Evolutionary conservation across 139 green algal species (phyloP).

Genomic region (Helicosporidium sp.): DNA sequence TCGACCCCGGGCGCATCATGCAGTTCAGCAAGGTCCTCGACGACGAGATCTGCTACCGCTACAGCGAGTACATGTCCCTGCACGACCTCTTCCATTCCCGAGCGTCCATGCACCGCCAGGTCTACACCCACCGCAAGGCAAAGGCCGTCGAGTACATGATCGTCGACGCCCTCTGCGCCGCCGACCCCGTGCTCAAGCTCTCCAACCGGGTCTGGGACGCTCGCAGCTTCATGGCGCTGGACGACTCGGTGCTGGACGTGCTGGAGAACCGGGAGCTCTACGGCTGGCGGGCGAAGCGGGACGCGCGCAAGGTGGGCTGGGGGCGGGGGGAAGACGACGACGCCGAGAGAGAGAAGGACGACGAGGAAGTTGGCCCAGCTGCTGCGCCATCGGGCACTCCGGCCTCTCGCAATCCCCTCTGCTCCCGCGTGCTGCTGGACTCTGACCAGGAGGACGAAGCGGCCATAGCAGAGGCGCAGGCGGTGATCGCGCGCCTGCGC

Average conservation of each 20-base stretch:
- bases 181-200: conserved; percentile 34
- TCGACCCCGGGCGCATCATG: conserved; percentile 36
- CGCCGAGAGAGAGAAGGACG: no score
- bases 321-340: no score
- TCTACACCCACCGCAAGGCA: conserved; percentile 67
- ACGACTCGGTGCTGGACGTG: conserved; percentile 43
- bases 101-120: conserved; percentile 40
- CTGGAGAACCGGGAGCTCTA: conserved; percentile 17
- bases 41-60: conserved; percentile 31
- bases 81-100: conserved; percentile 50
- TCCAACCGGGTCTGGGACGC: conserved; percentile 15
- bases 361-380: no score
- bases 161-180: conserved; percentile 51
- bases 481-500: conserved; percentile 32
- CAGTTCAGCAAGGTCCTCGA: conserved; percentile 48
- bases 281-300: neutral
- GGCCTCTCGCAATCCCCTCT: neutral
- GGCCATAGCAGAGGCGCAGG: conserved; percentile 20
- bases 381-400: no score
- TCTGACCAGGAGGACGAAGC: conserved; percentile 9
- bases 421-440: conserved; percentile 2
- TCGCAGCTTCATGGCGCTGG: conserved; percentile 37
- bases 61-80: conserved; percentile 49
- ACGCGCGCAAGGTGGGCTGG: neutral
- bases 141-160: conserved; percentile 69